Conservation (phyloP, 176 grass and related monocot genomes). For the Zea mays region DNA sequence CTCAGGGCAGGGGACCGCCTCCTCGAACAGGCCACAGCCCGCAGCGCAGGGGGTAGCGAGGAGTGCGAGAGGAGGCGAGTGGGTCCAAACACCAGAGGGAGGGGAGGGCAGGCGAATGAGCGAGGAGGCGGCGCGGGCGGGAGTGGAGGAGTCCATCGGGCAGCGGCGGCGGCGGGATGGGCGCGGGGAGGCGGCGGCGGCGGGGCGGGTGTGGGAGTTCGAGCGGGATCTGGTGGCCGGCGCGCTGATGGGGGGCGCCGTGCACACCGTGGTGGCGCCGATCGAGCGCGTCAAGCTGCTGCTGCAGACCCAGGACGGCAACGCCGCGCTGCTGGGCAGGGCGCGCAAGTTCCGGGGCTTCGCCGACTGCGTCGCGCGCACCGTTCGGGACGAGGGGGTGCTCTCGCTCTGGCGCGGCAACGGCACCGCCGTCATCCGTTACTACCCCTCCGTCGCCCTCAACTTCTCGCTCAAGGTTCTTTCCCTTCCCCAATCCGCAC, state of each 20-base stretch:
- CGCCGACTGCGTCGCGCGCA: conserved; percentile 84
- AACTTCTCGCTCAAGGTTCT: conserved; percentile 99
- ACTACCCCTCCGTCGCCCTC: conserved; percentile 99
- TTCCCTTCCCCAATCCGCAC: not conserved
- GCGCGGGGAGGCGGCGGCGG: not conserved
- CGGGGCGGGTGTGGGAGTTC: conserved; percentile 68
- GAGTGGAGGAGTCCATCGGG: conserved; percentile 56
- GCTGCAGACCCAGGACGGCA: conserved; percentile 98
- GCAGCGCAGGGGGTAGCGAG: not conserved
- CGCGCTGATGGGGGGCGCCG: conserved; percentile 86
- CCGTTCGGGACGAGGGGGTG: conserved; percentile 78
- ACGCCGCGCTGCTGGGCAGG: conserved; percentile 73
- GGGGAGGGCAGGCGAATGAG: conserved; percentile 44
- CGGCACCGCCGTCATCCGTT: conserved; percentile 87
- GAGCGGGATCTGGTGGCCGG: conserved; percentile 90
- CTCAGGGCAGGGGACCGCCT: not conserved
- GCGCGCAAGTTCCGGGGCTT: conserved; percentile 75
- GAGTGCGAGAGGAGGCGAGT: not conserved
- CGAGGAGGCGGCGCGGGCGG: conserved; percentile 38
- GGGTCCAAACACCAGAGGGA: not conserved
- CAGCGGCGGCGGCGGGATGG: conserved; percentile 24
- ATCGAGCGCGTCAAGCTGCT: conserved; percentile 97
- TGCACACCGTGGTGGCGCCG: conserved; percentile 98
- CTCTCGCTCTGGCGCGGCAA: conserved; percentile 97
- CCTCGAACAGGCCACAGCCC: not conserved